Evolutionary conservation across 495 filamentous ascomycete genomes (phyloP).

Genomic region (Aspergillus kassunensis): DNA sequence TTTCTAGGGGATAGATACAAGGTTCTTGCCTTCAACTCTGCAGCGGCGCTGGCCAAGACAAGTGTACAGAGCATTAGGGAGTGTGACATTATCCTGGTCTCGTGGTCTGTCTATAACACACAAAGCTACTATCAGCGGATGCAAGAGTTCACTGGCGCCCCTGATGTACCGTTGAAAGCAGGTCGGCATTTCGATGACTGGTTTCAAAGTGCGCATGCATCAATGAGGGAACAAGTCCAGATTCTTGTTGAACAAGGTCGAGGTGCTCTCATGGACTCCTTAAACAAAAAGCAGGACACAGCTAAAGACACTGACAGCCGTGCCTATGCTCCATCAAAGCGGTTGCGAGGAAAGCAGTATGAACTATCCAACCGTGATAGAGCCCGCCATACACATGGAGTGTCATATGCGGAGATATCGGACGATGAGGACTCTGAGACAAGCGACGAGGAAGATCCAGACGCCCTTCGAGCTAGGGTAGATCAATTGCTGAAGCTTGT

Average conservation of each 20-base stretch:
- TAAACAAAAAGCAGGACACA: conserved; percentile 22
- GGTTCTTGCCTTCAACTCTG: conserved; percentile 39
- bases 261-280: conserved; percentile 24
- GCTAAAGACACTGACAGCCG: conserved; percentile 18
- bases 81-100: conserved; percentile 56
- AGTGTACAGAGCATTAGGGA: conserved; percentile 39
- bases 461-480: conserved; percentile 4
- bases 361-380: conserved; percentile 1
- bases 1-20: conserved; percentile 47
- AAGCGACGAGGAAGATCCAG: conserved; percentile 10
- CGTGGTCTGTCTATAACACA: conserved; percentile 42
- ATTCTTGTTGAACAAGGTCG: conserved; percentile 26
- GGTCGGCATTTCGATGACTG: conserved; percentile 51
- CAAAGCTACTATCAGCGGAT: conserved; percentile 47
- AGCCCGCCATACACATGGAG: neutral
- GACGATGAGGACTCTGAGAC: conserved; percentile 10
- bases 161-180: conserved; percentile 33
- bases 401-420: conserved; percentile 15
- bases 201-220: conserved; percentile 42
- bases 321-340: conserved; percentile 31
- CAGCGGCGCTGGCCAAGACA: conserved; percentile 26
- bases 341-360: conserved; percentile 27
- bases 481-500: conserved; percentile 1
- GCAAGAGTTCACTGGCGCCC: conserved; percentile 48
- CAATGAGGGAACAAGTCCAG: conserved; percentile 40